Percentiles rank a stretch among this genome's conserved stretches.
Evolutionary conservation across 148 eudicot genomes (phyloP).

Genomic region (Oxyria digyna): DNA sequence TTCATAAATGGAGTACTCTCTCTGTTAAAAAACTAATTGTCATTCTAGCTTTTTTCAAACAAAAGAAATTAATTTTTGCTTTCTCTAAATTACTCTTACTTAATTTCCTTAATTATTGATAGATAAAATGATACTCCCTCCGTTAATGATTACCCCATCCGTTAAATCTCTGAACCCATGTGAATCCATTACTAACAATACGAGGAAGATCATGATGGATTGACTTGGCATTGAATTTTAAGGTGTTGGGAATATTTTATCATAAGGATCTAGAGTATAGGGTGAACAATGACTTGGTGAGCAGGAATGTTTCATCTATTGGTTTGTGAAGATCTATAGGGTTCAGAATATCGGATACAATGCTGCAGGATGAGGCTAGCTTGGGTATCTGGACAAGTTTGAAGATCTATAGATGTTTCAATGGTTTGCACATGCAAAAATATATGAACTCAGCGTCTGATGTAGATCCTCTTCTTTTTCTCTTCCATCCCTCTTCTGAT

Average conservation of each 20-base stretch:
- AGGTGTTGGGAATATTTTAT: background rate
- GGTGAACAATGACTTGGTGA: background rate
- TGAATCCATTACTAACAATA: background rate
- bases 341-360: background rate
- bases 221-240: background rate
- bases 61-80: too few relatives aligned
- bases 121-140: too few relatives aligned
- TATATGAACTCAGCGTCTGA: background rate
- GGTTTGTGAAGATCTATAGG: background rate
- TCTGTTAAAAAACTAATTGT: too few relatives aligned
- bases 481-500: background rate
- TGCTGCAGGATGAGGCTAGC: background rate
- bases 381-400: background rate
- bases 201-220: background rate
- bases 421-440: background rate
- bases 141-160: too few relatives aligned
- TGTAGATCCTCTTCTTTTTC: background rate
- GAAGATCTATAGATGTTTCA: background rate
- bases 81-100: too few relatives aligned
- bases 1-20: too few relatives aligned
- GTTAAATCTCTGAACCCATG: background rate
- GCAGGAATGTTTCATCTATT: background rate
- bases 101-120: too few relatives aligned
- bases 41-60: too few relatives aligned
- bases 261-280: background rate